A percentile compares a stretch with the other conserved stretches of the same genome.
phyloP scores from a whole-genome alignment of 2,329 filamentous ascomycete species.

The Diaporthe australafricana region DNA sequence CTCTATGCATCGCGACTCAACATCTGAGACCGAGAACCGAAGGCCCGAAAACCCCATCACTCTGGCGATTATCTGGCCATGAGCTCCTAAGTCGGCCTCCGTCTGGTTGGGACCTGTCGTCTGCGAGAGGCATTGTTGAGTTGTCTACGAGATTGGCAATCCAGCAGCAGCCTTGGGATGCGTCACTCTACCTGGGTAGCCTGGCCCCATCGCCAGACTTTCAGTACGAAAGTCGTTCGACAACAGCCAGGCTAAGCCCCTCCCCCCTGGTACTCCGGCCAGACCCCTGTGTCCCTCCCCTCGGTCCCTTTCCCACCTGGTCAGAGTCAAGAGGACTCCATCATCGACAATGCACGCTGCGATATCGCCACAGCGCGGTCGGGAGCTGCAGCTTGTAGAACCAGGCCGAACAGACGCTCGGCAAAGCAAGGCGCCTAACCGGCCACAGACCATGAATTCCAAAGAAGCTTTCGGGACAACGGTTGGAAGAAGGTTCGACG shows the following conservation, averaged over 20 bases:
- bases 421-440: constrained; percentile 15
- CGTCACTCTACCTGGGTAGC: constrained; percentile 6
- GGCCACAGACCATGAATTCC: not conserved
- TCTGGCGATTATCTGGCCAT: constrained; percentile 27
- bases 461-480: constrained; percentile 28
- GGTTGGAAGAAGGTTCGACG: constrained; percentile 1
- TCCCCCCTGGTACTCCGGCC: not conserved
- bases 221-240: constrained; percentile 11
- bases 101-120: not conserved
- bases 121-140: not conserved
- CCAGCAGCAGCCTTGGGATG: constrained; percentile 22
- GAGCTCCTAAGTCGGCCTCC: constrained; percentile 26
- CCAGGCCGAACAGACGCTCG: constrained; percentile 24
- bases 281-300: constrained; percentile 3
- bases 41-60: constrained; percentile 6
- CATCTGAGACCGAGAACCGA: constrained; percentile 30
- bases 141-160: constrained; percentile 12
- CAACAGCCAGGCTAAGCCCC: constrained; percentile 21
- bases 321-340: constrained; percentile 14
- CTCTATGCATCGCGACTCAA: constrained; percentile 6
- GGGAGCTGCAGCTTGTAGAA: constrained; percentile 3
- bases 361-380: not conserved
- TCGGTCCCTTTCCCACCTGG: not conserved
- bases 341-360: constrained; percentile 1
- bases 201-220: constrained; percentile 20